Conservation (phyloP, 2,329 filamentous ascomycete genomes). For the Fusarium subtropicale region DNA sequence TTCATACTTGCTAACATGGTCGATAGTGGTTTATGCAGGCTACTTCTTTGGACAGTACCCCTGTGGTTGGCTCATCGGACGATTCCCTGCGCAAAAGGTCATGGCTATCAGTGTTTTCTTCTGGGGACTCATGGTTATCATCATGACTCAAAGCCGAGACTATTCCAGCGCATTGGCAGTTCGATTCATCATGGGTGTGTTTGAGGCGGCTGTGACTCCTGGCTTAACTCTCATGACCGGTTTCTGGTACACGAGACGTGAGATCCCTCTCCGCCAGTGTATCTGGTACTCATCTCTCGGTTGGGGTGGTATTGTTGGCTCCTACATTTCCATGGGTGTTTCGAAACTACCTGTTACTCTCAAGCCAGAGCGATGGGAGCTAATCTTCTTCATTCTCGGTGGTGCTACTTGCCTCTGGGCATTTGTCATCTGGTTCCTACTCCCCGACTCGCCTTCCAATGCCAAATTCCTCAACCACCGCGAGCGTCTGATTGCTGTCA, state of each 20-base stretch:
- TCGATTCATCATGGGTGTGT: conserved; percentile 12
- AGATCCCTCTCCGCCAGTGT: conserved; percentile 14
- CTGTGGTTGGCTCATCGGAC: conserved; percentile 10
- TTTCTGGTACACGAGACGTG: conserved; percentile 13
- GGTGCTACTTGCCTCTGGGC: conserved; percentile 12
- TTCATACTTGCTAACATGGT: neutral
- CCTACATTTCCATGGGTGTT: conserved; percentile 10
- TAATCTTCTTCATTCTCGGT: conserved; percentile 10
- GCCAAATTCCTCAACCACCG: conserved; percentile 10
- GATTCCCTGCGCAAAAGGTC: conserved; percentile 7
- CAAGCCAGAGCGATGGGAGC: conserved; percentile 11
- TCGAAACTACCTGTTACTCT: conserved; percentile 9
- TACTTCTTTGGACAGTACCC: conserved; percentile 15
- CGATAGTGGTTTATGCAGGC: conserved; percentile 1
- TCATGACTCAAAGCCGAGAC: conserved; percentile 16
- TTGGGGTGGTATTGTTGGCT: conserved; percentile 8
- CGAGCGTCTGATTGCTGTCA: conserved; percentile 10
- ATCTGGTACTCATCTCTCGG: conserved; percentile 15
- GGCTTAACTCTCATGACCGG: conserved; percentile 10
- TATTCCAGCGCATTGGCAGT: conserved; percentile 14
- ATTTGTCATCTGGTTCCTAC: conserved; percentile 13
- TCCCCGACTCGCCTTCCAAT: conserved; percentile 11
- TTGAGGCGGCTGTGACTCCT: conserved; percentile 7
- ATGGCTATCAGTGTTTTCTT: conserved; percentile 20
- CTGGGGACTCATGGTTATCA: conserved; percentile 5